Conservation (phyloP, 1,139 yeast genomes). For the Hyphopichia khmerensis region DNA sequence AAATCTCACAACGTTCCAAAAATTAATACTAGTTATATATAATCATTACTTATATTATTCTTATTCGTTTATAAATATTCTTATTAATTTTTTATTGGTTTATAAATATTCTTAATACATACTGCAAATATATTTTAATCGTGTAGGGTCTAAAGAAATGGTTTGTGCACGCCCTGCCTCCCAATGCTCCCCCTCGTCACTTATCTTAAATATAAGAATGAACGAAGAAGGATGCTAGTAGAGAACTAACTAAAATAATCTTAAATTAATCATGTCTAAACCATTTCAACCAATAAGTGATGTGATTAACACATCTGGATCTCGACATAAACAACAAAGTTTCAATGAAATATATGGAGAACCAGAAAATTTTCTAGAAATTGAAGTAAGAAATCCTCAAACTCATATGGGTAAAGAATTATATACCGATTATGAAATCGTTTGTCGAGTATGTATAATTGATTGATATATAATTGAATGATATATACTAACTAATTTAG, state of each 20-base stretch:
- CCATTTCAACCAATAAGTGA: constrained; percentile 51
- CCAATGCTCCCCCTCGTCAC: background rate
- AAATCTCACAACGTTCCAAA: constrained; percentile 26
- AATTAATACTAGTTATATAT: constrained; percentile 14
- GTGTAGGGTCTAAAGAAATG: background rate
- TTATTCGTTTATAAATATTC: background rate
- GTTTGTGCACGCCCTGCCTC: too few species aligned
- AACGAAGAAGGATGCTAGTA: too few species aligned
- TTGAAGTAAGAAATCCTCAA: constrained; percentile 79
- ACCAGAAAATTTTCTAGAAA: constrained; percentile 91
- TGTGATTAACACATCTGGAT: constrained; percentile 34
- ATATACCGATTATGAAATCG: constrained; percentile 89
- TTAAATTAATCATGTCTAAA: constrained; percentile 25
- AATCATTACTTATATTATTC: background rate
- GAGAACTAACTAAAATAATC: too few species aligned
- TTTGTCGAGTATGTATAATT: constrained; percentile 58
- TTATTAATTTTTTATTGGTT: background rate
- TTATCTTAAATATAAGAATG: background rate
- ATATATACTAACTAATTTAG: constrained; percentile 18
- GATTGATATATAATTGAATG: too few species aligned
- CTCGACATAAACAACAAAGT: constrained; percentile 55
- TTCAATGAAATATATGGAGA: constrained; percentile 87
- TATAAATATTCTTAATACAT: too few species aligned
- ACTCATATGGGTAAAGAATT: constrained; percentile 70
- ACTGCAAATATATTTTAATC: too few species aligned